Evolutionary conservation across 1,139 yeast genomes (phyloP).

Genomic region (Suhomyces maxii): DNA sequence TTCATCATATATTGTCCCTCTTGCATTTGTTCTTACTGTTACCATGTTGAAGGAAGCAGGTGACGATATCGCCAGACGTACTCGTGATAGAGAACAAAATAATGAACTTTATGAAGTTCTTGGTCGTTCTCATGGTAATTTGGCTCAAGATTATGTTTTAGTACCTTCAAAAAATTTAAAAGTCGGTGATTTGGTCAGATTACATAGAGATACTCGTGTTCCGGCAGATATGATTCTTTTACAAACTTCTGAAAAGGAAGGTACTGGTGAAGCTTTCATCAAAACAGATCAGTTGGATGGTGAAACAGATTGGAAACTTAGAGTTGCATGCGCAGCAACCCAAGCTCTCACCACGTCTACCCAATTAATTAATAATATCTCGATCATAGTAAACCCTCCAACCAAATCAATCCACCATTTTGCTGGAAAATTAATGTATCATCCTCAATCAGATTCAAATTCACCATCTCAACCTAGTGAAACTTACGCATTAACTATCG

Average conservation of each 20-base stretch:
- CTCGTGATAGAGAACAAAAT: conserved; percentile 88
- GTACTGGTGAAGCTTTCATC: conserved; percentile 84
- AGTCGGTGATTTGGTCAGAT: conserved; percentile 84
- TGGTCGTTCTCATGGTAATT: conserved; percentile 27
- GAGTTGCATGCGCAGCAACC: conserved; percentile 73
- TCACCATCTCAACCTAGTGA: conserved; percentile 37
- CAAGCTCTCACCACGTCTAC: conserved; percentile 51
- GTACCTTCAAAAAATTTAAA: conserved; percentile 66
- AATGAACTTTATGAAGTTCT: conserved; percentile 77
- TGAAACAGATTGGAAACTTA: conserved; percentile 97
- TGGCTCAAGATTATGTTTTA: conserved; percentile 31
- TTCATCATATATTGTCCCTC: conserved; percentile 89
- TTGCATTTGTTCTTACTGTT: conserved; percentile 86
- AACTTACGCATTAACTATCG: conserved; percentile 71
- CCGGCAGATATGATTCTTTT: conserved; percentile 92
- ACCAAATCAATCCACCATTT: conserved; percentile 80
- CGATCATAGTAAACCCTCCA: conserved; percentile 73
- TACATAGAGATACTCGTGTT: conserved; percentile 79
- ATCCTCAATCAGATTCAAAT: conserved; percentile 27
- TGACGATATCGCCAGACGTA: conserved; percentile 87
- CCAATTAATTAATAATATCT: conserved; percentile 40
- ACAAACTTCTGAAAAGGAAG: conserved; percentile 71
- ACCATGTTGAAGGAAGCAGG: conserved; percentile 96
- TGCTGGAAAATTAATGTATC: conserved; percentile 64
- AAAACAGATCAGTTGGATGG: conserved; percentile 98